Percentiles rank a stretch among this genome's conserved stretches.
Evolutionary conservation across 805 yeast genomes (phyloP).

Genomic region (Pichia gijzeniarum): DNA sequence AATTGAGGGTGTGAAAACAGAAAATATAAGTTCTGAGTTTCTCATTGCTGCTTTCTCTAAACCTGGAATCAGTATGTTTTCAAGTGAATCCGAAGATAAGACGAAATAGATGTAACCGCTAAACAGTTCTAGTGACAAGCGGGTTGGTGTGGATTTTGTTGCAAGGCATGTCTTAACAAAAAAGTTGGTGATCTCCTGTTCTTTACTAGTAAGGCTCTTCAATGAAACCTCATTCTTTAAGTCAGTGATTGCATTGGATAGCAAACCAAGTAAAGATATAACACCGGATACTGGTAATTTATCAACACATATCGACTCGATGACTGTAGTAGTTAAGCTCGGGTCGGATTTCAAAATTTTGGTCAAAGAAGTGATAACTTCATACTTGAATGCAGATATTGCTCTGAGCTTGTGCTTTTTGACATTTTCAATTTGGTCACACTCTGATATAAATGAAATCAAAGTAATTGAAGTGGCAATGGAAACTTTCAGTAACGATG

Average conservation of each 20-base stretch:
- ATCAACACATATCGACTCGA: conserved; percentile 13
- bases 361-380: conserved; percentile 22
- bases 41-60: conserved; percentile 71
- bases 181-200: conserved; percentile 22
- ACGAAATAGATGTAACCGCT: conserved; percentile 13
- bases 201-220: conserved; percentile 13
- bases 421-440: conserved; percentile 21
- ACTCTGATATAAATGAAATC: conserved; percentile 25
- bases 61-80: conserved; percentile 35
- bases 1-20: conserved; percentile 46
- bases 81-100: conserved; percentile 12
- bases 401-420: conserved; percentile 37
- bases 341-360: conserved; percentile 18
- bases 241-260: conserved; percentile 9
- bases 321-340: background rate
- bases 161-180: conserved; percentile 33
- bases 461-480: conserved; percentile 33
- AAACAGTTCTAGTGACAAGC: conserved; percentile 17
- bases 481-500: conserved; percentile 16
- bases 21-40: conserved; percentile 67
- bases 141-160: conserved; percentile 23
- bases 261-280: conserved; percentile 19
- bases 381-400: conserved; percentile 30
- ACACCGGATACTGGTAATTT: conserved; percentile 20
- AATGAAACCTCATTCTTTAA: background rate